Evolutionary conservation across 768 basidiomycete species (phyloP).

Genomic region (Pulveroboletus sp.): DNA sequence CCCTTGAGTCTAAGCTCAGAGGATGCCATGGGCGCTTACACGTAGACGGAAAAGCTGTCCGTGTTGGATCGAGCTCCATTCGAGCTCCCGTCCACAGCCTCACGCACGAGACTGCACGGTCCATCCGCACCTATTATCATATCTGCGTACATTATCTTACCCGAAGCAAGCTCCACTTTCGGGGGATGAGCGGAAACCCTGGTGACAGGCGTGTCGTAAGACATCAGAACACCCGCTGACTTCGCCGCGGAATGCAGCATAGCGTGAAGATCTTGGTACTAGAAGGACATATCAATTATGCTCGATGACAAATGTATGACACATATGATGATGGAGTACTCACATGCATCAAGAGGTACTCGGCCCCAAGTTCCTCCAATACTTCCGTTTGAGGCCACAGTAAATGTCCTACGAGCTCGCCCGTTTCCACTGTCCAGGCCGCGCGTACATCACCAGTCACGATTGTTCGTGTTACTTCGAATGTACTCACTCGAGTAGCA

Average conservation of each 20-base stretch:
- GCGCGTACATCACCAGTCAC: not conserved
- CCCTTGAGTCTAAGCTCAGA: slow-evolving; percentile 1
- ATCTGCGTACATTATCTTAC: slow-evolving; percentile 43
- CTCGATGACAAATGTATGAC: not conserved
- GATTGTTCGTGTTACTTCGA: no score
- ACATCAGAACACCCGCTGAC: slow-evolving; percentile 43
- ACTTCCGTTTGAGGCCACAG: slow-evolving; percentile 41
- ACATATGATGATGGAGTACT: slow-evolving; percentile 11
- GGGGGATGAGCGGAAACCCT: slow-evolving; percentile 26
- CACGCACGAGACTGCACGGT: slow-evolving; percentile 35
- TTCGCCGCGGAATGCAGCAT: slow-evolving; percentile 43
- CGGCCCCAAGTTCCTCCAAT: slow-evolving; percentile 42
- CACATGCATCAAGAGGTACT: slow-evolving; percentile 46
- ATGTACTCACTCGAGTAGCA: slow-evolving; percentile 15
- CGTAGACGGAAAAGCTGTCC: slow-evolving; percentile 36
- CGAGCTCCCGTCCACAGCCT: slow-evolving; percentile 30
- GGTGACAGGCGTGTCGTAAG: slow-evolving; percentile 36
- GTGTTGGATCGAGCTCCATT: slow-evolving; percentile 17
- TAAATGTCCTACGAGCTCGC: slow-evolving; percentile 39
- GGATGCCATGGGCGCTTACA: slow-evolving; percentile 28
- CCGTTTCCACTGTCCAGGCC: slow-evolving; percentile 35
- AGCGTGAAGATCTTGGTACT: slow-evolving; percentile 51
- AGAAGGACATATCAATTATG: not conserved
- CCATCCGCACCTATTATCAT: slow-evolving; percentile 59
- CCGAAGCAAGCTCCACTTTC: slow-evolving; percentile 35